A percentile compares a stretch with the other conserved stretches of the same genome.
phyloP scores from a whole-genome alignment of 2,329 filamentous ascomycete species.

The Botryotinia calthae region DNA sequence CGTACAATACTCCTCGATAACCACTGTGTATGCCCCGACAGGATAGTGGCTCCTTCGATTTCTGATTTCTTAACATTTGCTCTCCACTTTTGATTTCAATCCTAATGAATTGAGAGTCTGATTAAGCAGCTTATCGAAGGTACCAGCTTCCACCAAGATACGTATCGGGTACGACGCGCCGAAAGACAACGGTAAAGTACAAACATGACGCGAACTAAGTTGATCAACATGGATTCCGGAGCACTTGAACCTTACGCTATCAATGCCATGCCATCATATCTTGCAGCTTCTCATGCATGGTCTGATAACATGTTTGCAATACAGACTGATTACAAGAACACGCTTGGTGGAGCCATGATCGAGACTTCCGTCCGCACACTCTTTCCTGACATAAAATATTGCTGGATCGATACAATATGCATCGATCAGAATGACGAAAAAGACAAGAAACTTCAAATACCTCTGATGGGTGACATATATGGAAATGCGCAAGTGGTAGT shows the following conservation, averaged over 20 bases:
- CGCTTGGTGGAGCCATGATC: conserved; percentile 15
- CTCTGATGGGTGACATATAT: conserved; percentile 25
- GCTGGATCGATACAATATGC: conserved; percentile 25
- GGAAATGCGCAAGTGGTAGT: conserved; percentile 14
- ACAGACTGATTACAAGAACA: not conserved
- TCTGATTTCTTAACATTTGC: not conserved
- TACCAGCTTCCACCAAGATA: not conserved
- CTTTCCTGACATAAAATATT: conserved; percentile 14
- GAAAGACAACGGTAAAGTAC: not conserved
- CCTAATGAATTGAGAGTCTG: not conserved
- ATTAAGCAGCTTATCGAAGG: not conserved
- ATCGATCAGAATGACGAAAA: conserved; percentile 24
- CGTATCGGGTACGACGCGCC: not conserved
- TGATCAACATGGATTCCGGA: conserved; percentile 11
- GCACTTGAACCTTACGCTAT: conserved; percentile 12
- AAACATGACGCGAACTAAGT: conserved; percentile 9
- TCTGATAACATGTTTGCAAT: conserved; percentile 15
- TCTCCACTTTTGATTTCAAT: not conserved
- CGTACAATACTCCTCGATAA: not conserved
- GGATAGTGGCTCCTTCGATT: not conserved
- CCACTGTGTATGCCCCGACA: not conserved
- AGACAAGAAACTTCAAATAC: conserved; percentile 23
- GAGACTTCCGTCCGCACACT: conserved; percentile 9
- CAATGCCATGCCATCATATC: conserved; percentile 16
- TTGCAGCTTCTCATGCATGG: conserved; percentile 20